Evolutionary conservation across 2,329 filamentous ascomycete genomes (phyloP), one percentile per base, ranked within the genome.

Genomic region (Ophiocordyceps camponoti-leonardi): DNA sequence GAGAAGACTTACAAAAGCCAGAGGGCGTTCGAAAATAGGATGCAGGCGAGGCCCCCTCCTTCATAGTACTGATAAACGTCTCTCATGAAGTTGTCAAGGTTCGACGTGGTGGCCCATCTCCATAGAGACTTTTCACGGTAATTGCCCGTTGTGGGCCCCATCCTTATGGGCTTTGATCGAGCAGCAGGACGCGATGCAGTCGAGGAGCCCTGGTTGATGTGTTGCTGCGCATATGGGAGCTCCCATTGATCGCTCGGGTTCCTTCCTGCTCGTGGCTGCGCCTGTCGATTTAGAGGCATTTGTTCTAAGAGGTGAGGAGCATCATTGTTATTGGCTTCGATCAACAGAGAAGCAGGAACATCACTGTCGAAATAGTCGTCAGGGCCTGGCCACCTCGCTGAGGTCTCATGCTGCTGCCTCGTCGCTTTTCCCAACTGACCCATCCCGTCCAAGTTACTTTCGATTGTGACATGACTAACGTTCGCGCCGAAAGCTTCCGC

Each of bases 31-130:
- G 79, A 77, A 39, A 90, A 71, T 12, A 92, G 57, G 45, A 94
- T 94, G 47, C 85, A 93, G 74, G 80, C 87, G 35, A 94, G 77
- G 0, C 88, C 88, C 50, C 86, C 82, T 2, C 82, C 83, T 44
- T 82, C 69, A 56, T 84, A 94, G 62, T 94, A 95, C 51, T 83
- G 73, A 59, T 95, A 95, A 4, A 94, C 85, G 50, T 77, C 83
- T 46, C 77, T 75, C 57, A 94, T 78, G 59, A 94, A 95, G 54
- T 79, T 81, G 61, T 95, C 88, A 45, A 95, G 68, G 56, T 94
- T 92, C 35, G 84, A 78, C 47, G 92, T 85, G 56, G 94, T 94
- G 46, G 85, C 85, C 84, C 88, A 95, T 62, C 85, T 76, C 81
- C 86, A 95, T 67, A 94, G 77, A 4, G 88, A 87, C 60, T 81